phyloP scores from a whole-genome alignment of 768 basidiomycete species.

The Mrakia blollopis region DNA sequence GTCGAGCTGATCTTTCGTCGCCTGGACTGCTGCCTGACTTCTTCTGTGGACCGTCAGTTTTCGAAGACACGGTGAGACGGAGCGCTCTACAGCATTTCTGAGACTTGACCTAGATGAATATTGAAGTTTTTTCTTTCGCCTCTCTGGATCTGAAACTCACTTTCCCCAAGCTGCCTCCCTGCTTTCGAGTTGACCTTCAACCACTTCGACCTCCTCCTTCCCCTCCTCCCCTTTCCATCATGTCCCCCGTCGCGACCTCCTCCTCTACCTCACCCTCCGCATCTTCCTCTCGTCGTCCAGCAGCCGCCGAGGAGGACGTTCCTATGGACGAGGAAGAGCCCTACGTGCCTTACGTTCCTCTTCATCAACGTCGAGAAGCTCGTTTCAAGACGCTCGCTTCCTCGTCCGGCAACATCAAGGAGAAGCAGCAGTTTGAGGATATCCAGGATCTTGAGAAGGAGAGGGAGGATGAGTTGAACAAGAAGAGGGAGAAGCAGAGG shows the following conservation, averaged over 20 bases:
- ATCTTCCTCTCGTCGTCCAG: constrained; percentile 15
- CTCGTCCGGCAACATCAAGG: constrained; percentile 44
- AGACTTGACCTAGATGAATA: no score
- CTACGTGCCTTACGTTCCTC: constrained; percentile 33
- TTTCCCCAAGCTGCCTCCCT: no score
- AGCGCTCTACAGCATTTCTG: no score
- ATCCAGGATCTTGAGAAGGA: constrained; percentile 56
- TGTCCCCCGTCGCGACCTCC: constrained; percentile 10
- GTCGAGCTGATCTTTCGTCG: no score
- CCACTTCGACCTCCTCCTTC: background rate
- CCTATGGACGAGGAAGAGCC: constrained; percentile 2
- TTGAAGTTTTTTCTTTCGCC: no score
- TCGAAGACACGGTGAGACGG: no score
- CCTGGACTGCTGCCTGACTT: no score
- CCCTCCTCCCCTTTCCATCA: background rate
- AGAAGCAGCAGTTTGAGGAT: constrained; percentile 49
- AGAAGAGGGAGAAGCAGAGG: constrained; percentile 64
- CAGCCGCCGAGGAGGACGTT: background rate
- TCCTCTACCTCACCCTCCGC: constrained; percentile 4
- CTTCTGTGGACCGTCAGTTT: no score
- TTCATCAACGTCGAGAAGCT: constrained; percentile 26
- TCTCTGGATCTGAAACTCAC: no score
- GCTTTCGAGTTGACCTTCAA: background rate
- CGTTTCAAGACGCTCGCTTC: constrained; percentile 28
- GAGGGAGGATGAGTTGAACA: constrained; percentile 72